These are phyloP conservation scores for Tubosaeta sp. DNA, from an alignment of 768 basidiomycete species.

Conservation along the genomic window DNA sequence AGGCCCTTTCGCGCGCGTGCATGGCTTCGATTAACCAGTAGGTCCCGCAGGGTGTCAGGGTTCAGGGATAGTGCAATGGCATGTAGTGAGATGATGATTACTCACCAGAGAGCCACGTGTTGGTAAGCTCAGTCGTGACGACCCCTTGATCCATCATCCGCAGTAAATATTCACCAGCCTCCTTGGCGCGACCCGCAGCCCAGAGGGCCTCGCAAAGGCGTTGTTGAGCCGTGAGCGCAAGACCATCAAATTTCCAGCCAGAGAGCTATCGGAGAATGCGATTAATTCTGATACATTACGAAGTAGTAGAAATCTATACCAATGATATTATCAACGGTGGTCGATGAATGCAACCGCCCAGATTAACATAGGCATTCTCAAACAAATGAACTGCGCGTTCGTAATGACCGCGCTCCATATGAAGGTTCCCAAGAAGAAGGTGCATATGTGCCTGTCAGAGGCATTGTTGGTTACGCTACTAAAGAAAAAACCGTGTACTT, in stretches of 20 bases:
- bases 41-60: neutral
- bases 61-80: neutral
- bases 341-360: neutral
- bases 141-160: neutral
- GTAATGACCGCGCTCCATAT: neutral
- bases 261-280: neutral
- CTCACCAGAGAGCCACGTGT: neutral
- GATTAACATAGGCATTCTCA: neutral
- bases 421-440: neutral
- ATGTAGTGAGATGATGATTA: neutral
- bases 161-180: neutral
- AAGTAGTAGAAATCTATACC: neutral
- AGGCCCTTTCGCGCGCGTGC: neutral
- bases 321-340: neutral
- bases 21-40: neutral
- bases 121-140: neutral
- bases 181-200: neutral
- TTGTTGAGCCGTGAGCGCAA: neutral
- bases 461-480: neutral
- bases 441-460: neutral
- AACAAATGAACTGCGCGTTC: neutral
- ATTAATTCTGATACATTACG: neutral
- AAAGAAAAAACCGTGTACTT: neutral
- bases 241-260: slow-evolving; percentile 4
- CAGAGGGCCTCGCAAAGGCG: slow-evolving; percentile 3